Evolutionary conservation across 2,329 filamentous ascomycete genomes (phyloP).

Genomic region (Sarocladium brachiariae): DNA sequence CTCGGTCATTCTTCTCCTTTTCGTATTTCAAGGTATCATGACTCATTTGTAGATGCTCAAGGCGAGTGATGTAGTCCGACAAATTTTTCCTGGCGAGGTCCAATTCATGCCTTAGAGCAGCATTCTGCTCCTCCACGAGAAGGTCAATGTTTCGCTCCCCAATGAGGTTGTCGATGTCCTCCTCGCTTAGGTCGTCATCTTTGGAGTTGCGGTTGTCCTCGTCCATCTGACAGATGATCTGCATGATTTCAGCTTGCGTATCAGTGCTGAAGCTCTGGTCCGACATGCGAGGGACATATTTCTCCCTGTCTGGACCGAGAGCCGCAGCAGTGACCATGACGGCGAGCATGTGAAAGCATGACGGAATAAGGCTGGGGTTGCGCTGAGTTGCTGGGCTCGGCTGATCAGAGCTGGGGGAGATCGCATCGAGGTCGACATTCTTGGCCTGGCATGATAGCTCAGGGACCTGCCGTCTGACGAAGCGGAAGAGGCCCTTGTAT

Average conservation of each 20-base stretch:
- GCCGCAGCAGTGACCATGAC: slow-evolving; percentile 56
- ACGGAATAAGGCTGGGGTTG: neutral
- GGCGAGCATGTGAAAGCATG: slow-evolving; percentile 47
- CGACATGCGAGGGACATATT: slow-evolving; percentile 41
- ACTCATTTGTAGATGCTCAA: slow-evolving; percentile 53
- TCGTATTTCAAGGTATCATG: slow-evolving; percentile 61
- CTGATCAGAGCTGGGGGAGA: slow-evolving; percentile 49
- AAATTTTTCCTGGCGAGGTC: slow-evolving; percentile 49
- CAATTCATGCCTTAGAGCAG: slow-evolving; percentile 41
- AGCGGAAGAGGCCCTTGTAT: slow-evolving; percentile 47
- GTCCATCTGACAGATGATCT: slow-evolving; percentile 36
- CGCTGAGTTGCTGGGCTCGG: slow-evolving; percentile 37
- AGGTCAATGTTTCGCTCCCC: slow-evolving; percentile 47
- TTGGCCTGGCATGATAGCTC: slow-evolving; percentile 46
- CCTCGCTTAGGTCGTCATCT: slow-evolving; percentile 32
- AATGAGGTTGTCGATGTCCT: slow-evolving; percentile 32
- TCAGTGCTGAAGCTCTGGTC: slow-evolving; percentile 32
- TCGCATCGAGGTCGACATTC: slow-evolving; percentile 48
- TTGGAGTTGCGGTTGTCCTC: slow-evolving; percentile 28
- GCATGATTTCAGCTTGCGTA: slow-evolving; percentile 38
- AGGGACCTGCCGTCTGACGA: slow-evolving; percentile 45
- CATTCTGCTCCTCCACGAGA: slow-evolving; percentile 49
- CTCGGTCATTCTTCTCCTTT: slow-evolving; percentile 49
- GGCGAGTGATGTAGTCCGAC: slow-evolving; percentile 51
- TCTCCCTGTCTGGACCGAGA: slow-evolving; percentile 48